Conservation (phyloP, 805 yeast species). For the Candida lessepsii region DNA sequence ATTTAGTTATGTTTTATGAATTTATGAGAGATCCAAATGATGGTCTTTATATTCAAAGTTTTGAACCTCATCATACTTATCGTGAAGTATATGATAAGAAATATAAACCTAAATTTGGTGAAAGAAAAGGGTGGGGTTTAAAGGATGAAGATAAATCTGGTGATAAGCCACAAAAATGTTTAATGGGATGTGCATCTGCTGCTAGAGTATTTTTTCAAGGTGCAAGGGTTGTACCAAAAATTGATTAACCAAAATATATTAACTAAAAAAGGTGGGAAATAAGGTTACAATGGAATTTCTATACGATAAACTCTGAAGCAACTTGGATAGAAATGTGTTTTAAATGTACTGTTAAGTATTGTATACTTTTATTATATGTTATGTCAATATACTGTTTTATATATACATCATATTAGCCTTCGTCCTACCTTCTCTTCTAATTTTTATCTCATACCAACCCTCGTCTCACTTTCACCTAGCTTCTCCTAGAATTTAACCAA, state of each 20-base stretch:
- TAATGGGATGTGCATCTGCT: conserved; percentile 66
- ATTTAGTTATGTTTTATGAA: conserved; percentile 55
- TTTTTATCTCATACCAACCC: too few relatives aligned
- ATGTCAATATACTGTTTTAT: too few relatives aligned
- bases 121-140: conserved; percentile 48
- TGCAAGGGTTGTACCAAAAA: conserved; percentile 48
- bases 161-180: conserved; percentile 47
- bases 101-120: conserved; percentile 56
- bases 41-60: conserved; percentile 57
- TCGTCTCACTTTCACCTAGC: too few relatives aligned
- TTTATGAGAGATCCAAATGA: conserved; percentile 57
- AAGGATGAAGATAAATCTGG: conserved; percentile 51
- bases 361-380: too few relatives aligned
- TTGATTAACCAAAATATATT: too few relatives aligned
- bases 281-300: too few relatives aligned
- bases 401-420: too few relatives aligned
- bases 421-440: too few relatives aligned
- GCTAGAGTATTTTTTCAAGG: conserved; percentile 70
- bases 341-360: too few relatives aligned
- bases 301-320: too few relatives aligned
- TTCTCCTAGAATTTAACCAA: conserved; percentile 54
- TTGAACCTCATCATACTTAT: conserved; percentile 57
- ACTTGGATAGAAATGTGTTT: too few relatives aligned
- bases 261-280: too few relatives aligned
- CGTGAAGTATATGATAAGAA: conserved; percentile 45